A percentile compares a stretch with the other conserved stretches of the same genome.
Evolutionary conservation across 352 stramenopile genomes (phyloP).

Genomic region (Ophiocytium majus): DNA sequence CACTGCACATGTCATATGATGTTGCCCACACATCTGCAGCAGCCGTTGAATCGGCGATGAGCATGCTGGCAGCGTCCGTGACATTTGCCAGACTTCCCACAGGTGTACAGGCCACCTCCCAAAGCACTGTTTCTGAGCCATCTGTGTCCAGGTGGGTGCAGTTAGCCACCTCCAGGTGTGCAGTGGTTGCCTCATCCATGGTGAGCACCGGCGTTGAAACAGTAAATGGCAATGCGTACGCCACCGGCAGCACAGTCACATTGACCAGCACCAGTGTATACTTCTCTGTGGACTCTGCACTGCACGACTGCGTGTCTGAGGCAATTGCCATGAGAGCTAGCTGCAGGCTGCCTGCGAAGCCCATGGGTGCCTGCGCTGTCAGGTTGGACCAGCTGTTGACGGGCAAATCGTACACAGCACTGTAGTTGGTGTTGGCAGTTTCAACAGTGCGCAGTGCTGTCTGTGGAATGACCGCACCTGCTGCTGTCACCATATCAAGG

Average conservation of each 20-base stretch:
- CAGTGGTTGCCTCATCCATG: neutral
- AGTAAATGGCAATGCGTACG: neutral
- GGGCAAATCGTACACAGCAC: too few species aligned
- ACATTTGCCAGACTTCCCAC: too few species aligned
- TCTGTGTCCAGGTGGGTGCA: neutral
- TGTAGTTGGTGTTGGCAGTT: too few species aligned
- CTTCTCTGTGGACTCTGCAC: neutral
- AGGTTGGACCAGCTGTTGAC: too few species aligned
- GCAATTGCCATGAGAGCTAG: neutral
- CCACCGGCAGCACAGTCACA: neutral
- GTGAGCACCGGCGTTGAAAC: neutral
- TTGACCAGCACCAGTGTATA: neutral
- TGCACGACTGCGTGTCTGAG: neutral
- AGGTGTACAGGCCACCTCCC: neutral
- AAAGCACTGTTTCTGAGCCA: neutral
- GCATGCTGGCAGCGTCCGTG: too few species aligned
- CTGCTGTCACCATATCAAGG: neutral
- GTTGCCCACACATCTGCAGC: too few species aligned
- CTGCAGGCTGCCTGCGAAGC: neutral
- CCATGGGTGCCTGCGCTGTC: neutral
- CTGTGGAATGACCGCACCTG: too few species aligned
- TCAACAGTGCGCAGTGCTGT: too few species aligned
- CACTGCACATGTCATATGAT: too few species aligned
- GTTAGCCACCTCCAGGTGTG: neutral
- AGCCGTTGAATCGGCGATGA: too few species aligned